Evolutionary conservation across 306 rosid genomes (phyloP), one percentile per base, ranked within the genome.

Genomic region (Glycine soja): DNA sequence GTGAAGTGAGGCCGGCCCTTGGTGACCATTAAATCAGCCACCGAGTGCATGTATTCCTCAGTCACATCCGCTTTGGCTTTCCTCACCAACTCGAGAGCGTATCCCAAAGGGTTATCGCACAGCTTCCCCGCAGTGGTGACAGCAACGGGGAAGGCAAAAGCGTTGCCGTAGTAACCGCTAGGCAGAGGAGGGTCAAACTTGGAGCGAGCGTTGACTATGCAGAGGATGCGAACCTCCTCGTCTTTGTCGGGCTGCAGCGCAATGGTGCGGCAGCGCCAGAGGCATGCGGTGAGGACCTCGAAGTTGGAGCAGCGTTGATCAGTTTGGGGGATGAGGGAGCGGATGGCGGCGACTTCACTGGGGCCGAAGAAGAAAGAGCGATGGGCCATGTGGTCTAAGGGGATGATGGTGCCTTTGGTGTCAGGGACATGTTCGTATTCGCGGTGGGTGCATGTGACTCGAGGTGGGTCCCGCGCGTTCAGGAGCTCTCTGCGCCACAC

Each of bases 251-350:
- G 70, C 11, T 76, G 80, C 3, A 89, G 47, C 0, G 92, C 87
- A 3, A 54, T 19, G 3, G 90, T 89, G 45, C 94, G 88, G 68
- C 94, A 90, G 7, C 92, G 87, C 94, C 94, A 90, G 0, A 90
- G 90, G 19, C 78, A 77, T 0, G 94, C 94, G 0, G 87, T 87
- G 45, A 90, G 77, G 8, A 81, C 66, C 13, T 90, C 92, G 0
- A 88, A 90, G n/a, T 85, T 79, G 15, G 93, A 81, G 74, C 87
- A 24, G 30, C 30, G 2, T 24, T 24, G 30, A 24, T 24, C 2
- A 1, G 1, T 1, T 0, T 1, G 72, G 0, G 90, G 94, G 6
- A 83, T 57, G 9, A 64, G 67, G 12, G 83, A 11, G 2, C 94
- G 90, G 12, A 90, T 81, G 32, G 90, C 81, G 0, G 86, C 30